Evolutionary conservation across 257 asterid genomes (phyloP), one percentile per base, ranked within the genome.

Genomic region (Perilla frutescens): DNA sequence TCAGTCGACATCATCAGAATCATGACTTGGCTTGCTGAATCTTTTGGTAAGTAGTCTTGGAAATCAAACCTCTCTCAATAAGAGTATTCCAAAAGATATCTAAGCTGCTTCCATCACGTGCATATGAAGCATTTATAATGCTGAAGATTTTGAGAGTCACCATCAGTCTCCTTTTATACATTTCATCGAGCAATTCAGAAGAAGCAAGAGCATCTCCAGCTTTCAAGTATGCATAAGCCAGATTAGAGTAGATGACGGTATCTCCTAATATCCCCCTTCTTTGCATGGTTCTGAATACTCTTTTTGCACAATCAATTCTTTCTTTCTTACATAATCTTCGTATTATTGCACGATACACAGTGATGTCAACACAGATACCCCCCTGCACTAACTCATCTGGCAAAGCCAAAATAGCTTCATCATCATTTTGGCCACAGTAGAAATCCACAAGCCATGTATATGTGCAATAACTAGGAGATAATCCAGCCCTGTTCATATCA

Each of bases 391-490:
- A 77, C 86, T 94, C 99, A 14, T 82, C 90, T 5, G 73, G 76
- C 82, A 91, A 82, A 9, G 76, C 78, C 79, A 84, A 45, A 34
- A 93, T 70, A n/a, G 85, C 79, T 43, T 80, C 84, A 4, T 89
- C 91, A 56, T 91, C 83, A 34, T 78, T 79, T 66, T 56, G 77
- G 41, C 71, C 72, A 74, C 92, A 85, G 76, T 84, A 87, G 60
- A 77, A 68, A 68, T 89, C 95, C 75, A 91, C 96, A 61, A 94
- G 73, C 96, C 97, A 94, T 0, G 86, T 74, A 51, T 90, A 91
- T 4, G 84, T 70, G 79, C 78, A 82, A 72, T 77, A 80, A 67
- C 86, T 86, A 8, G 97, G 95, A 70, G 85, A 77, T 61, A 85
- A 77, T 54, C 96, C 97, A 8, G 89, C 81, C 12, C 68, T 66